Percentiles rank a stretch among this genome's conserved stretches.
These are phyloP conservation scores for Penicillium ochrochloron DNA, from an alignment of 495 filamentous ascomycete genomes.

Conservation along the genomic window DNA sequence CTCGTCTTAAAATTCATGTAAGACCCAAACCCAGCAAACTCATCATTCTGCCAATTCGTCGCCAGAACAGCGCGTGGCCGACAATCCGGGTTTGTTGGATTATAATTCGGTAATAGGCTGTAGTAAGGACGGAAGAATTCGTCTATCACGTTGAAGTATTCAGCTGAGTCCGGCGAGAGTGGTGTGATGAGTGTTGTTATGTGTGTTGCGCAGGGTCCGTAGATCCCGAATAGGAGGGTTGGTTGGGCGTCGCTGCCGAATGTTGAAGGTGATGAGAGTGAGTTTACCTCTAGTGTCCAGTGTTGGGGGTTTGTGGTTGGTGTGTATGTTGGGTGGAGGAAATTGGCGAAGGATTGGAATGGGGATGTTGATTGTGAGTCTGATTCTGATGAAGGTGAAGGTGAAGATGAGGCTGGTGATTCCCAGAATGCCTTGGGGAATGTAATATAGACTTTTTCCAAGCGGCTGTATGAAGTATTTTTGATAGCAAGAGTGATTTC, in stretches of 20 bases:
- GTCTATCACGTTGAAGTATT: not conserved
- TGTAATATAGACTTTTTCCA: not conserved
- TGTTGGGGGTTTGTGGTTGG: not conserved
- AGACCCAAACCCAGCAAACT: not conserved
- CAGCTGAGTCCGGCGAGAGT: not conserved
- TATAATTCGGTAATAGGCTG: not conserved
- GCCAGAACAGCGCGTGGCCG: not conserved
- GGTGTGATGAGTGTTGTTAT: not conserved
- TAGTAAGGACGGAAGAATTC: not conserved
- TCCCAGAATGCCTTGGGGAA: not conserved
- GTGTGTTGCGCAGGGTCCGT: not conserved
- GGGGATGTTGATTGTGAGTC: not conserved
- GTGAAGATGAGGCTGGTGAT: not conserved
- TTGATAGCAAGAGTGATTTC: not conserved
- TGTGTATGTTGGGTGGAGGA: not conserved
- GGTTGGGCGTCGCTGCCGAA: not conserved
- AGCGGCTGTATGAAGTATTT: not conserved
- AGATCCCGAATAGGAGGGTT: not conserved
- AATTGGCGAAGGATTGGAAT: not conserved
- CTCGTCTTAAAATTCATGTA: not conserved
- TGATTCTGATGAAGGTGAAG: not conserved
- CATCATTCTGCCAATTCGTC: slow-evolving; percentile 7
- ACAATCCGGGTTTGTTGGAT: not conserved
- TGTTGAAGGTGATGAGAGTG: not conserved
- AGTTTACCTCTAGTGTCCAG: not conserved